Conservation (phyloP, 495 filamentous ascomycete genomes). For the Neurospora intermedia region DNA sequence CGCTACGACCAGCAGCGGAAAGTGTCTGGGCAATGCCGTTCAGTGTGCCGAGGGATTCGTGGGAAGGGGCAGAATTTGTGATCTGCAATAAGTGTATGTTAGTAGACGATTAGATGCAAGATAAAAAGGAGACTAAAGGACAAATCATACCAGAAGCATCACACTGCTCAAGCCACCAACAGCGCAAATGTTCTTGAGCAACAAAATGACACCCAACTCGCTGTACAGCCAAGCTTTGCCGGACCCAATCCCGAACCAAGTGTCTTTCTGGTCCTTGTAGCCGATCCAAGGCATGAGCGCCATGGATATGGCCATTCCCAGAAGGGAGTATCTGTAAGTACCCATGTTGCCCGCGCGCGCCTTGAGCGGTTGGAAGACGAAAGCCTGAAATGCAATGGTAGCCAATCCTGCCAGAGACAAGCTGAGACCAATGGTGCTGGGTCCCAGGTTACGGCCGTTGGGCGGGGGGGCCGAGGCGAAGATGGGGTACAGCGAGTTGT, state of each 20-base stretch:
- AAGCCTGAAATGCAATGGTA: conserved; percentile 82
- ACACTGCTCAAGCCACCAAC: conserved; percentile 85
- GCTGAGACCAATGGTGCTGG: conserved; percentile 74
- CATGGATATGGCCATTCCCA: conserved; percentile 77
- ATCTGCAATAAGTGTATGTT: conserved; percentile 41
- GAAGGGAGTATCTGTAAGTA: conserved; percentile 67
- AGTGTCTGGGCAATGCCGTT: conserved; percentile 93
- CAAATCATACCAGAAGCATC: conserved; percentile 60
- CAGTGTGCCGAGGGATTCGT: conserved; percentile 76
- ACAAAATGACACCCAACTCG: conserved; percentile 67
- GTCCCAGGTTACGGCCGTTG: conserved; percentile 61
- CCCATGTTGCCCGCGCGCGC: conserved; percentile 74
- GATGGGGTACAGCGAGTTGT: conserved; percentile 85
- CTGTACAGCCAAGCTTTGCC: conserved; percentile 57
- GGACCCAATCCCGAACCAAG: conserved; percentile 34
- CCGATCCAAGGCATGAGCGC: conserved; percentile 83
- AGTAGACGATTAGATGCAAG: neutral
- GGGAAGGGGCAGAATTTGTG: conserved; percentile 82
- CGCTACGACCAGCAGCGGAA: conserved; percentile 78
- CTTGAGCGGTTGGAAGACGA: conserved; percentile 67
- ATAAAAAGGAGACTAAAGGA: neutral
- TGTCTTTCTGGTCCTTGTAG: conserved; percentile 47
- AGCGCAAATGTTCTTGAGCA: conserved; percentile 80
- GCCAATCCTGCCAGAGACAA: conserved; percentile 74
- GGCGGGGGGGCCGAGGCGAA: conserved; percentile 68